Base-by-base conservation (phyloP, 2,329 filamentous ascomycete genomes). In the Aspergillus hortae region DNA sequence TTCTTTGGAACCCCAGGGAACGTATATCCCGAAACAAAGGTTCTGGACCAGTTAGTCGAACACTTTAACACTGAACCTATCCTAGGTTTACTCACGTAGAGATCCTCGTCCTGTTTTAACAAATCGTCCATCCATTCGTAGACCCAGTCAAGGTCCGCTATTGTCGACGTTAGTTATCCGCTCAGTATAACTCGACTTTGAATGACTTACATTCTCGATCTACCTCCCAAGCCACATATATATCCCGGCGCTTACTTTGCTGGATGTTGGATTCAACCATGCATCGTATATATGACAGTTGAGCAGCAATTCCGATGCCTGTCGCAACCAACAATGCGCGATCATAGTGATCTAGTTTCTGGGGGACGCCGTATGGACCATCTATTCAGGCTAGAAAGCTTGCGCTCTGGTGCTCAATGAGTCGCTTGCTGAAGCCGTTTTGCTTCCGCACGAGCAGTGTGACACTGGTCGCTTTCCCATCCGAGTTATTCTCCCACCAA, bases 321-420 rank as follows among this genome's bases (percentile, higher is more conserved):
- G 55, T 67, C 15, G 64, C 57, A 19, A 71, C 54, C 46, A 70
- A 63, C 4, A 71, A 50, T 27, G 67, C 52, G 30, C 49, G 61
- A 19, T 61, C 47, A 53, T 62, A 69, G 30, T 61, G 48, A 5
- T 46, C 43, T 14, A 67, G 51, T 27, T 49, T 44, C 36, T 55
- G 50, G 35, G 41, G 58, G 14, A 19, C 55, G 17, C 64, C 54
- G 44, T 71, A 56, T 25, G 59, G 65, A 19, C 63, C 57, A 49
- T 59, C 60, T 27, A 70, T 59, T 33, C 36, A 56, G 0, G 42
- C 48, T 6, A 52, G 23, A 11, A 54, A 48, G 25, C 64, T 51
- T 2, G 54, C 52, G 19, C 32, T 45, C 17, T 45, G 7, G 48
- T 59, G 21, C 41, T 23, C 17, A n/a, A 60, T 48, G 45, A 67